Percentiles rank a stretch among this genome's conserved stretches.
Conservation (phyloP, 2,329 filamentous ascomycete genomes). For the Paecilomyces sp. region DNA sequence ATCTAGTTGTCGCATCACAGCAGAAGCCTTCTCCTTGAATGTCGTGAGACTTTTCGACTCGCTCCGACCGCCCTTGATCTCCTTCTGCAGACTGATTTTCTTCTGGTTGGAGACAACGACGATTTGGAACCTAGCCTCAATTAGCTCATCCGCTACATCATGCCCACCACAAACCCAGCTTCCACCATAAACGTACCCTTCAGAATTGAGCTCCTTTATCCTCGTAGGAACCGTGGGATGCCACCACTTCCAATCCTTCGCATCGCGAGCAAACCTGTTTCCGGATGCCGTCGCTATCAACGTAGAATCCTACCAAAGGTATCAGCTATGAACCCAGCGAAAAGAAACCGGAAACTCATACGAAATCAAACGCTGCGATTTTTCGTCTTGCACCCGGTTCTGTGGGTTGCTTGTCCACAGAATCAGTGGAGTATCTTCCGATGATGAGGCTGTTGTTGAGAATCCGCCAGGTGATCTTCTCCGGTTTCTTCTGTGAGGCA, state of each 20-base stretch:
- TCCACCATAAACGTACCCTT: slow-evolving; percentile 48
- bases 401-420: neutral
- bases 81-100: slow-evolving; percentile 66
- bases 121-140: slow-evolving; percentile 57
- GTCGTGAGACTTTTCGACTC: slow-evolving; percentile 61
- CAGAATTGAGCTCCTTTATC: slow-evolving; percentile 60
- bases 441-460: slow-evolving; percentile 66
- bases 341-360: slow-evolving; percentile 13
- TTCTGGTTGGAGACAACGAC: slow-evolving; percentile 86
- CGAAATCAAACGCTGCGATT: slow-evolving; percentile 42
- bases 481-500: slow-evolving; percentile 72
- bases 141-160: neutral
- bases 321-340: neutral
- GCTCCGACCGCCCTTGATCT: slow-evolving; percentile 62
- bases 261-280: slow-evolving; percentile 64
- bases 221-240: slow-evolving; percentile 59
- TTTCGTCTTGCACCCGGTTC: slow-evolving; percentile 15
- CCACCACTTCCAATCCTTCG: slow-evolving; percentile 94
- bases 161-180: neutral
- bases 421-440: slow-evolving; percentile 52
- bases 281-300: slow-evolving; percentile 74
- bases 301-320: slow-evolving; percentile 64
- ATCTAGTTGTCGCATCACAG: slow-evolving; percentile 59
- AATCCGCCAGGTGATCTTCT: slow-evolving; percentile 63
- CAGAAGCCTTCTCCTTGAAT: slow-evolving; percentile 75